Percentiles rank a stretch among this genome's conserved stretches.
Conservation (phyloP, 1,139 yeast genomes). For the Williopsis jadinii region DNA sequence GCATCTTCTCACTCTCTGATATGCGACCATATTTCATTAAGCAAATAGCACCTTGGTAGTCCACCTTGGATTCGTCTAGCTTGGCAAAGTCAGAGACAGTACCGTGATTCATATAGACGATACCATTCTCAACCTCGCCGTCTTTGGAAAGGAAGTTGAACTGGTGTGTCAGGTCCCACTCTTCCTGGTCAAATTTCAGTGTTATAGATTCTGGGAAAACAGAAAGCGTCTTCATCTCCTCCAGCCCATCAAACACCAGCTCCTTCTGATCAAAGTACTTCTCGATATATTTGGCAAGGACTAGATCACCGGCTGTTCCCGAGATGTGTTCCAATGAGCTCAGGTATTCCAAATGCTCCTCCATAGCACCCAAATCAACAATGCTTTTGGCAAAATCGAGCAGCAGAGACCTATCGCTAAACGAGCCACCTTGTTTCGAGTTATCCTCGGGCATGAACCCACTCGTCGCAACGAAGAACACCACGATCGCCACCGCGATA, state of each 20-base stretch:
- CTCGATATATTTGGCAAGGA: slow-evolving; percentile 60
- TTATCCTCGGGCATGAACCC: slow-evolving; percentile 42
- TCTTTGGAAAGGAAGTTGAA: slow-evolving; percentile 65
- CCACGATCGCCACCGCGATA: slow-evolving; percentile 46
- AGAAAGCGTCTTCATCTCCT: slow-evolving; percentile 18
- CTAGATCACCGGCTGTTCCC: slow-evolving; percentile 79
- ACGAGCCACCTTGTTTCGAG: slow-evolving; percentile 49
- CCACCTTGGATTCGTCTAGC: slow-evolving; percentile 32
- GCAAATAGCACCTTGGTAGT: slow-evolving; percentile 39
- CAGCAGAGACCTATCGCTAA: slow-evolving; percentile 52
- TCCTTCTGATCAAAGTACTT: slow-evolving; percentile 51
- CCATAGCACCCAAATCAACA: slow-evolving; percentile 53
- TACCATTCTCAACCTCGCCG: slow-evolving; percentile 46
- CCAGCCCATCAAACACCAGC: not conserved
- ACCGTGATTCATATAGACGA: slow-evolving; percentile 64
- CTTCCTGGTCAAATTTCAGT: slow-evolving; percentile 26
- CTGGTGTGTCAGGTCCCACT: slow-evolving; percentile 39
- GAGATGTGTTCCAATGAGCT: slow-evolving; percentile 82
- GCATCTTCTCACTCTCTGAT: slow-evolving; percentile 44
- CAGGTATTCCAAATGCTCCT: slow-evolving; percentile 66
- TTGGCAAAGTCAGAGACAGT: slow-evolving; percentile 45
- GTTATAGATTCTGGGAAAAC: slow-evolving; percentile 41
- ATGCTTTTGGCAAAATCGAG: slow-evolving; percentile 40
- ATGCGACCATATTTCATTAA: slow-evolving; percentile 56
- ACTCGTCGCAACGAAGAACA: slow-evolving; percentile 52